These are phyloP conservation scores for Phytopythium montanum DNA, from an alignment of 352 stramenopile species.

Conservation along the genomic window DNA sequence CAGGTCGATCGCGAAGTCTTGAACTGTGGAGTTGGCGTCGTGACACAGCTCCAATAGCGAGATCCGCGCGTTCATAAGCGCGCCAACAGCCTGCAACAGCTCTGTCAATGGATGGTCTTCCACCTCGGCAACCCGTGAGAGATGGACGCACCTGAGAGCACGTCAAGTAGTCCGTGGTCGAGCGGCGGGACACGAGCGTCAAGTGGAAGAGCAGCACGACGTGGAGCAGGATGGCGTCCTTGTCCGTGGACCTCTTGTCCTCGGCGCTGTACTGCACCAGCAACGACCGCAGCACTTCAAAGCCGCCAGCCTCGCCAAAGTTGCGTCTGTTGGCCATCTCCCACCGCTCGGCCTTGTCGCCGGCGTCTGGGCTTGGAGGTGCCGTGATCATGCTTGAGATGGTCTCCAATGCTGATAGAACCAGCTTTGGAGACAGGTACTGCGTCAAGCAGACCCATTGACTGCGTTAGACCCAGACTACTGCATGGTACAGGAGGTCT, in stretches of 20 bases:
- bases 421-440: constrained; percentile 46
- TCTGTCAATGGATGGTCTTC: background rate
- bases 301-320: constrained; percentile 71
- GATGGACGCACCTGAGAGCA: constrained; percentile 29
- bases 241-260: constrained; percentile 14
- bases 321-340: constrained; percentile 73
- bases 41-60: constrained; percentile 70
- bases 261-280: constrained; percentile 54
- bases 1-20: constrained; percentile 55
- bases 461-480: background rate
- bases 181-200: constrained; percentile 49
- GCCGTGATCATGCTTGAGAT: constrained; percentile 56
- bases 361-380: constrained; percentile 39
- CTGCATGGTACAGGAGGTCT: background rate
- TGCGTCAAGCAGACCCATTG: constrained; percentile 15
- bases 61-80: constrained; percentile 66
- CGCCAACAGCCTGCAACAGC: constrained; percentile 31
- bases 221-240: constrained; percentile 32
- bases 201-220: constrained; percentile 68
- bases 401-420: constrained; percentile 59
- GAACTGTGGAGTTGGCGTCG: constrained; percentile 23
- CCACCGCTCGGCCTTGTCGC: constrained; percentile 68
- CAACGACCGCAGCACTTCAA: constrained; percentile 60
- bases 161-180: constrained; percentile 48
- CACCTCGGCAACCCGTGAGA: background rate